Percentiles rank a stretch among this genome's conserved stretches.
These are phyloP conservation scores for Agrocybe chaxingu DNA, from an alignment of 768 basidiomycete species.

Conservation along the genomic window DNA sequence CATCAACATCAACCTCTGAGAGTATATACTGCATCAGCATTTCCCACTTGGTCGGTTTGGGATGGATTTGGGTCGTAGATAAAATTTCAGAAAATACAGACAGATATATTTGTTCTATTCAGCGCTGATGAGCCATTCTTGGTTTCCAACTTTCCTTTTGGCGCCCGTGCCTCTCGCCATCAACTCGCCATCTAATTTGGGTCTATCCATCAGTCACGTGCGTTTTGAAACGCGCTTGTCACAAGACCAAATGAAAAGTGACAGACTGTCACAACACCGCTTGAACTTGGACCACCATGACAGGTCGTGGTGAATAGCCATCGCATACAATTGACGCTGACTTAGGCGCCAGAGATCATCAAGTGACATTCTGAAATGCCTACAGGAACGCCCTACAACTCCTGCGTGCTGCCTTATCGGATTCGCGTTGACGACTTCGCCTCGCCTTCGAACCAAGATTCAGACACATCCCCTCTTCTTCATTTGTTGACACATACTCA, in stretches of 20 bases:
- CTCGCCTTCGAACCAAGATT: constrained; percentile 27
- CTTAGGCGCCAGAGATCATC: too few species aligned
- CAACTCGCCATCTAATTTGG: too few species aligned
- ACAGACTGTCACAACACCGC: neutral
- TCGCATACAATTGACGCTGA: too few species aligned
- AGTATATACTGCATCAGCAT: neutral
- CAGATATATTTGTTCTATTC: too few species aligned
- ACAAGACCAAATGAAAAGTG: neutral
- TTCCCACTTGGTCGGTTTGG: too few species aligned
- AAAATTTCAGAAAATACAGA: too few species aligned
- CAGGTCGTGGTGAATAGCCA: neutral
- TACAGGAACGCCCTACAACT: constrained; percentile 70
- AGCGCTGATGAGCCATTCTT: too few species aligned
- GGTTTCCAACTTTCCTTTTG: too few species aligned
- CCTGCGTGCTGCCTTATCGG: constrained; percentile 72
- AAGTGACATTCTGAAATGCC: constrained; percentile 51
- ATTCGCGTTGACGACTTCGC: constrained; percentile 89
- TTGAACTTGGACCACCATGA: constrained; percentile 1
- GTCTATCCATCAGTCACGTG: neutral
- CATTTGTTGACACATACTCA: constrained; percentile 90
- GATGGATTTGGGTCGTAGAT: too few species aligned
- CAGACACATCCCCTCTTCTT: constrained; percentile 37
- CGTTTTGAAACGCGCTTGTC: neutral
- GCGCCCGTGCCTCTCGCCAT: too few species aligned
- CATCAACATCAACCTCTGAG: constrained; percentile 22